phyloP scores from a whole-genome alignment of 345 rosid species.

The Cardiospermum halicacabum region DNA sequence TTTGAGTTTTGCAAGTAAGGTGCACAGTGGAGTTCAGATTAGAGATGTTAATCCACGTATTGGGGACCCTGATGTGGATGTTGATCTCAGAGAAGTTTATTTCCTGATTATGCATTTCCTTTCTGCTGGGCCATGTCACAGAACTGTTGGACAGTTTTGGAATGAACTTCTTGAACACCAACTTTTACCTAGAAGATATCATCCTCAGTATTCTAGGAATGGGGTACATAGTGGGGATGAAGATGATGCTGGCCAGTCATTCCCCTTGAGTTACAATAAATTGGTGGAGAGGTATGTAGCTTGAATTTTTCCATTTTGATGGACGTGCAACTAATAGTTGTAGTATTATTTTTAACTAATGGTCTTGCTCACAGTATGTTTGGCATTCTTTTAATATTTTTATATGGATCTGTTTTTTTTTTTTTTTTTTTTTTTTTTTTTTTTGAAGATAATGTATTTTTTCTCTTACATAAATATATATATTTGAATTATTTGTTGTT shows the following conservation, averaged over 20 bases:
- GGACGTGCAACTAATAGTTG: not conserved
- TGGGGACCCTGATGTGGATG: conserved; percentile 46
- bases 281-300: conserved; percentile 66
- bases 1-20: conserved; percentile 53
- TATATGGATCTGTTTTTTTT: too few relatives aligned
- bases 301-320: conserved; percentile 8
- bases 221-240: conserved; percentile 59
- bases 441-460: not conserved
- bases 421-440: too few relatives aligned
- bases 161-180: conserved; percentile 87
- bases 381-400: conserved; percentile 2
- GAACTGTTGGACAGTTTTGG: conserved; percentile 65
- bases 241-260: conserved; percentile 76
- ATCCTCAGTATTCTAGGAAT: conserved; percentile 90
- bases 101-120: conserved; percentile 93
- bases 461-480: not conserved
- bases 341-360: not conserved
- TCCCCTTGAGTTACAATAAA: conserved; percentile 60
- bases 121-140: conserved; percentile 84
- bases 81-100: conserved; percentile 86
- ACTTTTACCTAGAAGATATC: conserved; percentile 91
- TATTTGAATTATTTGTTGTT: conserved; percentile 15
- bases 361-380: not conserved
- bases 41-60: conserved; percentile 33
- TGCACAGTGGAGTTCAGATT: conserved; percentile 46